Percentiles rank a stretch among this genome's conserved stretches.
Evolutionary conservation across 2,329 filamentous ascomycete genomes (phyloP).

Genomic region (Lithohypha guttulata): DNA sequence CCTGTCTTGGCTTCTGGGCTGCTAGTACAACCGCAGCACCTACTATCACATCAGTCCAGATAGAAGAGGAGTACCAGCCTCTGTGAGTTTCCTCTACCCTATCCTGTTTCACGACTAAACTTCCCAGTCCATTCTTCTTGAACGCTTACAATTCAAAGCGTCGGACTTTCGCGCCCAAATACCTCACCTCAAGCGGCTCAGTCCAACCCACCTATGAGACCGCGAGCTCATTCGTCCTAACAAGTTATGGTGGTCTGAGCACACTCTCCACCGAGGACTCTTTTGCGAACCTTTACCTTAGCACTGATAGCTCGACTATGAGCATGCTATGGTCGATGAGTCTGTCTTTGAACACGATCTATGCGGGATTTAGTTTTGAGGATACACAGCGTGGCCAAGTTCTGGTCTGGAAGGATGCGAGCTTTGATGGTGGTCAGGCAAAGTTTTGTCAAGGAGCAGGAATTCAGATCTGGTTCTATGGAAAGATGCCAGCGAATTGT

Average conservation of each 20-base stretch:
- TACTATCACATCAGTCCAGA: too few species aligned
- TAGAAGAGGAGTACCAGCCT: too few species aligned
- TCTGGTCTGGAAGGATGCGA: neutral
- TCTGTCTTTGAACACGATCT: neutral
- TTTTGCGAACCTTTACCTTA: neutral
- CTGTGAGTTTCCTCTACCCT: too few species aligned
- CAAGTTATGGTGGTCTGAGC: neutral
- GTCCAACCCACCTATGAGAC: neutral
- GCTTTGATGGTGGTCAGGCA: neutral
- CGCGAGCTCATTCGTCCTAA: neutral
- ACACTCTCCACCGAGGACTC: neutral
- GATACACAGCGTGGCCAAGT: neutral
- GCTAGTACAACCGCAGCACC: too few species aligned
- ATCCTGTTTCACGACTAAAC: too few species aligned
- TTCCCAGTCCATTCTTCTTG: neutral
- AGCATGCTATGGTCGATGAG: neutral
- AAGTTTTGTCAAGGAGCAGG: neutral
- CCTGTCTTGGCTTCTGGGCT: too few species aligned
- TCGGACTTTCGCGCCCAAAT: neutral
- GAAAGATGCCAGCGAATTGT: neutral
- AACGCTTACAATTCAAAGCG: slow-evolving; percentile 1
- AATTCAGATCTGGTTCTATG: neutral
- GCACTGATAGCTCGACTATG: neutral
- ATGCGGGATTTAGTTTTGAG: neutral
- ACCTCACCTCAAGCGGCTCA: neutral